A percentile compares a stretch with the other conserved stretches of the same genome.
phyloP scores from a whole-genome alignment of 2,329 filamentous ascomycete species.

The Amylocarpus encephaloides region DNA sequence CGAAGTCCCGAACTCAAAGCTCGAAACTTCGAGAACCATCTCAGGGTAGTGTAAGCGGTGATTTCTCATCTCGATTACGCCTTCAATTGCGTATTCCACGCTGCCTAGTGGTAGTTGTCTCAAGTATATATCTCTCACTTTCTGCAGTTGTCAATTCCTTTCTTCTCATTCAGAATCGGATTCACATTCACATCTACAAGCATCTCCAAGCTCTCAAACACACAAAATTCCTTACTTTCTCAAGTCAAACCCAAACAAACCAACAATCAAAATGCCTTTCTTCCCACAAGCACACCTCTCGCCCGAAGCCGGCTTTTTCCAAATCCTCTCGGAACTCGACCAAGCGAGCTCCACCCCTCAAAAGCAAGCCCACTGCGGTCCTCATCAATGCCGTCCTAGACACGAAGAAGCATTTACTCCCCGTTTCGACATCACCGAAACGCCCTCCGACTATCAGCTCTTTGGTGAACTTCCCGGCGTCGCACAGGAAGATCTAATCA shows the following conservation, averaged over 20 bases:
- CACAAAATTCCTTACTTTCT: not conserved
- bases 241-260: not conserved
- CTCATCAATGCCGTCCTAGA: conserved; percentile 24
- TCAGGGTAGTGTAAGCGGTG: conserved; percentile 5
- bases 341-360: conserved; percentile 1
- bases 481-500: conserved; percentile 62
- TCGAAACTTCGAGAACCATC: conserved; percentile 2
- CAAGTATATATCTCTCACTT: conserved; percentile 19
- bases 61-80: conserved; percentile 19
- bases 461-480: conserved; percentile 73
- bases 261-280: conserved; percentile 24
- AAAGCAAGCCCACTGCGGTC: conserved; percentile 11
- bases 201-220: not conserved
- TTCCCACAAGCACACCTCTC: conserved; percentile 22
- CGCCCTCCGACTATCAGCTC: conserved; percentile 61
- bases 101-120: conserved; percentile 12
- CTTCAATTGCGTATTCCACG: not conserved
- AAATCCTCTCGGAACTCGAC: conserved; percentile 57
- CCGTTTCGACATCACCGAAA: conserved; percentile 71
- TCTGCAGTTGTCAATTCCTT: not conserved
- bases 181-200: conserved; percentile 1
- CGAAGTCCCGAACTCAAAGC: conserved; percentile 7
- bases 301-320: conserved; percentile 41
- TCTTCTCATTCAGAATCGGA: conserved; percentile 25
- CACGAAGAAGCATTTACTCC: conserved; percentile 51